Percentiles rank a stretch among this genome's conserved stretches.
Evolutionary conservation across 768 basidiomycete species (phyloP).

Genomic region (Cystobasidium onofrii): DNA sequence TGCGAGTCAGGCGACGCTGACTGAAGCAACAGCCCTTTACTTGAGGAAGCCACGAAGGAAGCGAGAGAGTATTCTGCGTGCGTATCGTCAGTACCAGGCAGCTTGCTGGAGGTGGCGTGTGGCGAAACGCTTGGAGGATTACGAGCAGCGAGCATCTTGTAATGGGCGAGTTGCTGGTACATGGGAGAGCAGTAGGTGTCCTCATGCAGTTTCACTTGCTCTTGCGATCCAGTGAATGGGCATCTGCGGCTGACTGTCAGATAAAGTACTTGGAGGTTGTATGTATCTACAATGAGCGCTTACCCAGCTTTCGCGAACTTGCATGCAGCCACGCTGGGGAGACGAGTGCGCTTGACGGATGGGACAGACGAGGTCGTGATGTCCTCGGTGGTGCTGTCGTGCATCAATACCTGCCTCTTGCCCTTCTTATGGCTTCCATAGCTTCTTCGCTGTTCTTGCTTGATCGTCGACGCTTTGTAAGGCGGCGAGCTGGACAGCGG

Average conservation of each 20-base stretch:
- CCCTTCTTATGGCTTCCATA: neutral
- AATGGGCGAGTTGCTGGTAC: slow-evolving; percentile 24
- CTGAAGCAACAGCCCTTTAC: neutral
- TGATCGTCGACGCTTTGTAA: neutral
- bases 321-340: neutral
- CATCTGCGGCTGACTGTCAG: neutral
- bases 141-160: slow-evolving; percentile 12
- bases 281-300: neutral
- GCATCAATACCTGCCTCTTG: neutral
- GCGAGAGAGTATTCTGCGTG: too few relatives aligned
- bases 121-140: neutral
- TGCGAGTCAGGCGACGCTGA: neutral
- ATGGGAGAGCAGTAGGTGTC: slow-evolving; percentile 19
- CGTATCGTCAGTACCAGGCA: neutral
- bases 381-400: neutral
- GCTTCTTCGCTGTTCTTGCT: neutral
- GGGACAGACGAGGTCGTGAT: neutral
- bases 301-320: slow-evolving; percentile 26
- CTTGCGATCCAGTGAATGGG: slow-evolving; percentile 10
- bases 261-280: neutral
- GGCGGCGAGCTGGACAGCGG: neutral
- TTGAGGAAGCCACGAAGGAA: too few relatives aligned
- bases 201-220: neutral
- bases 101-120: neutral
- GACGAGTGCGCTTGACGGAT: neutral